phyloP scores from a whole-genome alignment of 2,329 filamentous ascomycete species.

The Penicillium sp. region DNA sequence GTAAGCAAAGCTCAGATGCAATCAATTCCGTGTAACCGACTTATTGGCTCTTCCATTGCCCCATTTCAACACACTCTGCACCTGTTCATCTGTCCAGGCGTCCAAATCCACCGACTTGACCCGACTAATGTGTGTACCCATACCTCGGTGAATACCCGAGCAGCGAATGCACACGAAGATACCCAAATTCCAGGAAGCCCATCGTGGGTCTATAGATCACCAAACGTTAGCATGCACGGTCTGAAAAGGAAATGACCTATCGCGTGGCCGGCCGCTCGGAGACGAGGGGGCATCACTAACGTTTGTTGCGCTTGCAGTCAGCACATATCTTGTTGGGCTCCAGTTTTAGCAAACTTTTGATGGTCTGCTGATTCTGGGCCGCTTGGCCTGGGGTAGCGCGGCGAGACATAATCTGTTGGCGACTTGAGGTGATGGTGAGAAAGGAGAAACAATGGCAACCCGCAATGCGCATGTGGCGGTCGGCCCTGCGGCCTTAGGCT shows the following conservation, averaged over 20 bases:
- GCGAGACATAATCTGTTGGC: slow-evolving; percentile 40
- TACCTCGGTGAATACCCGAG: slow-evolving; percentile 96
- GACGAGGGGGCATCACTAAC: slow-evolving; percentile 57
- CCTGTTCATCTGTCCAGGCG: slow-evolving; percentile 97
- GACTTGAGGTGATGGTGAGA: slow-evolving; percentile 19
- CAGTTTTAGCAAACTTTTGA: slow-evolving; percentile 93
- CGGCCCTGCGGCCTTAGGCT: slow-evolving; percentile 33
- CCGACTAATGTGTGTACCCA: slow-evolving; percentile 97
- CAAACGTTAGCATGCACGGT: not conserved
- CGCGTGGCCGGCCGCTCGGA: slow-evolving; percentile 14
- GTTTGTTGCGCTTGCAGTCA: slow-evolving; percentile 99
- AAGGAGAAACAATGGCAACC: slow-evolving; percentile 25
- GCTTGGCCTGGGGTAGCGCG: slow-evolving; percentile 78
- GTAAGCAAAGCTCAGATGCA: slow-evolving; percentile 12
- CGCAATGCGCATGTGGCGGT: slow-evolving; percentile 35
- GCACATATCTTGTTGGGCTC: slow-evolving; percentile 96
- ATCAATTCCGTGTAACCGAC: slow-evolving; percentile 48
- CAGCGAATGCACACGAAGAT: slow-evolving; percentile 98
- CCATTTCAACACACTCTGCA: slow-evolving; percentile 92
- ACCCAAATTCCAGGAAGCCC: slow-evolving; percentile 98
- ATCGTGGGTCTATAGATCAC: slow-evolving; percentile 77
- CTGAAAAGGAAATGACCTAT: not conserved
- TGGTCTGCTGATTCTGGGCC: slow-evolving; percentile 89
- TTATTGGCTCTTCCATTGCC: slow-evolving; percentile 96
- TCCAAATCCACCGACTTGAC: slow-evolving; percentile 99